A percentile compares a stretch with the other conserved stretches of the same genome.
These are phyloP conservation scores for Physcia stellaris DNA, from an alignment of 495 filamentous ascomycete species.

Conservation along the genomic window DNA sequence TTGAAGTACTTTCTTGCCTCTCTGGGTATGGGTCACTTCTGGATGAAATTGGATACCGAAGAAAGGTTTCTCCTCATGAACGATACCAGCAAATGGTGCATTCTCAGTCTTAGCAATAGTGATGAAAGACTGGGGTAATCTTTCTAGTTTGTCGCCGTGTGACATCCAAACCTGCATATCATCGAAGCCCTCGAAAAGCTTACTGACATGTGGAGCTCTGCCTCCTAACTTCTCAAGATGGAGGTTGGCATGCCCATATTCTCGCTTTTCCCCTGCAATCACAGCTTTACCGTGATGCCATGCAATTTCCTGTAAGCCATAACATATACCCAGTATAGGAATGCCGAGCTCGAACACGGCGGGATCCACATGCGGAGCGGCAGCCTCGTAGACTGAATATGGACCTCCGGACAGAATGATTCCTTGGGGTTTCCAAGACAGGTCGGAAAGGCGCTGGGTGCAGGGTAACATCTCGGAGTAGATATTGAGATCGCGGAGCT, in stretches of 20 bases:
- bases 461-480: conserved; percentile 90
- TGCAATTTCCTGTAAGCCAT: conserved; percentile 72
- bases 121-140: conserved; percentile 56
- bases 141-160: conserved; percentile 64
- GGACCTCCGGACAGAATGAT: conserved; percentile 68
- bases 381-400: conserved; percentile 59
- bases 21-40: conserved; percentile 52
- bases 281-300: conserved; percentile 63
- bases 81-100: conserved; percentile 69
- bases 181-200: conserved; percentile 57
- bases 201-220: conserved; percentile 44
- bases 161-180: conserved; percentile 70
- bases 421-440: conserved; percentile 70
- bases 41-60: conserved; percentile 83
- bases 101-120: conserved; percentile 62
- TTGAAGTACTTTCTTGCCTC: conserved; percentile 49
- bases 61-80: conserved; percentile 51
- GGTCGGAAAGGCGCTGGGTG: conserved; percentile 68
- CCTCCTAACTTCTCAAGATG: conserved; percentile 35
- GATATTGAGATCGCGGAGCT: conserved; percentile 68
- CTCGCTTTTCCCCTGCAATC: conserved; percentile 52
- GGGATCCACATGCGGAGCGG: conserved; percentile 64
- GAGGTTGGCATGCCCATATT: conserved; percentile 57
- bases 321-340: conserved; percentile 68
- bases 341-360: conserved; percentile 66